These are phyloP conservation scores for Myriosclerotinia curreyana DNA, from an alignment of 2,329 filamentous ascomycete genomes.

Conservation along the genomic window DNA sequence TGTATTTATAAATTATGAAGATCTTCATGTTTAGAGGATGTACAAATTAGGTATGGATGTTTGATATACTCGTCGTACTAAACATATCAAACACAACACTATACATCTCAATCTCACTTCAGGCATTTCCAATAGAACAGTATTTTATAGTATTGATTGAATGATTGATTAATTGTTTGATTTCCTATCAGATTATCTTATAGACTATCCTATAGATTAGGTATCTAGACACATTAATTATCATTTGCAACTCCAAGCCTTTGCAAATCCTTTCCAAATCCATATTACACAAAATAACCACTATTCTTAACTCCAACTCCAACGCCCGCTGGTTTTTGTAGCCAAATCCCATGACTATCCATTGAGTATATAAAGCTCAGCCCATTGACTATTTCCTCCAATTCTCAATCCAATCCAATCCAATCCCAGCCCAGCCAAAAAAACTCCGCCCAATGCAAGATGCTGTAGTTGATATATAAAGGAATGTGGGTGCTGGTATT, in stretches of 20 bases:
- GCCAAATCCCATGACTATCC: constrained; percentile 20
- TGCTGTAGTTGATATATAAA: constrained; percentile 29
- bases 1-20: not conserved
- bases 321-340: constrained; percentile 22
- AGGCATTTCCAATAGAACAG: too few relatives aligned
- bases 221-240: constrained; percentile 11
- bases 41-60: too few relatives aligned
- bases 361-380: constrained; percentile 6
- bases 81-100: not conserved
- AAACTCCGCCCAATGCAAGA: constrained; percentile 36
- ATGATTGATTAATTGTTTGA: constrained; percentile 15
- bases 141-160: not conserved
- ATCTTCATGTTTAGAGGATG: too few relatives aligned
- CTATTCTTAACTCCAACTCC: constrained; percentile 20
- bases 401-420: constrained; percentile 15
- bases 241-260: constrained; percentile 11
- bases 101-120: not conserved
- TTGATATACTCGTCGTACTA: too few relatives aligned
- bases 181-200: not conserved
- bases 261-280: constrained; percentile 7
- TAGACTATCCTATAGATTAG: constrained; percentile 12
- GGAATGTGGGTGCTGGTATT: constrained; percentile 37
- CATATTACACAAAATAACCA: constrained; percentile 18
- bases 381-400: constrained; percentile 25
- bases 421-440: not conserved